Base-by-base conservation (phyloP, 2,329 filamentous ascomycete genomes). In the Pestalotiopsis sp. region DNA sequence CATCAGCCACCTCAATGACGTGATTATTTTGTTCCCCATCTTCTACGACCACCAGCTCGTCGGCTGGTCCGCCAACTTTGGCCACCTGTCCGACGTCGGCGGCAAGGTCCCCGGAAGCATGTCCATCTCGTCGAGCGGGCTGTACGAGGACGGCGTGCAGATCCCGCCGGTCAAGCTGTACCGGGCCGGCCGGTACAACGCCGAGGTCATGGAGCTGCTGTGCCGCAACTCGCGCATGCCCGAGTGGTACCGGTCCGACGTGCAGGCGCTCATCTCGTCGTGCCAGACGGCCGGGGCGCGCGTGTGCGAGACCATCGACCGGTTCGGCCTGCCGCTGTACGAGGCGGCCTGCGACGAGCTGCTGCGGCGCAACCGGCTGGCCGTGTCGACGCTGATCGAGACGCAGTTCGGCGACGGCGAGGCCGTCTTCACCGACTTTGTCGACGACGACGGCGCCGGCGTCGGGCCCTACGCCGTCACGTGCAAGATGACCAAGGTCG, bases 41-140 rank as follows among this genome's bases (percentile, higher is more conserved):
- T 83, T 83, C 71, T 78, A 82, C 66, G 71, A 84, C 11, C 78
- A 81, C 68, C 74, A 78, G 23, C 75, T 86, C 2, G 80, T 86
- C 31, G 84, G 84, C 1, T 86, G 83, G 80, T 81, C 84, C 0
- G 84, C 84, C 17, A 84, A 86, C 69, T 86, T 86, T 67, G 84
- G 84, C 0, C 84, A 86, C 69, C 72, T 86, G 68, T 85, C 84
- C 17, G 80, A 82, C 68, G 79, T 81, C 6, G 78, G 78, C 3
- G 84, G 84, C 23, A 84, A 83, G 66, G 84, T 85, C 0, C 84
- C 84, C 0, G 84, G 84, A 1, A 84, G 82, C 27, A 84, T 86
- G 83, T 84, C 82, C 9, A 83, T 85, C 70, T 83, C 84, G 62
- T 82, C 83, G 0, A 79, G 76, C 4, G 84, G 82, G 1, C 80